Base-by-base conservation (phyloP, 106 monocot genomes). In the Dioscorea zingiberensis region DNA sequence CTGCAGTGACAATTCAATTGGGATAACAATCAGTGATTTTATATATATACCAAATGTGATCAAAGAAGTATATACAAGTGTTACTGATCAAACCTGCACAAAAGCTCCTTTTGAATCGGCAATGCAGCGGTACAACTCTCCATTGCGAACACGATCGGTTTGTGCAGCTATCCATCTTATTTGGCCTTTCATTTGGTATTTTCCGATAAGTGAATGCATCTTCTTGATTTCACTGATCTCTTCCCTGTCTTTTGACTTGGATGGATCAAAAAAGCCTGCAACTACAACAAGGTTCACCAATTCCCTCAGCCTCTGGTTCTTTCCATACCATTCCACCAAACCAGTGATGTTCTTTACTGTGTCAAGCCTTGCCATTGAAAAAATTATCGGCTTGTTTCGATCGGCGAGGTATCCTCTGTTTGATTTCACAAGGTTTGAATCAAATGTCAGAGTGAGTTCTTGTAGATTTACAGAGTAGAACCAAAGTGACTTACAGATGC, bases 351-450 rank as follows among this genome's bases (percentile, higher is more conserved):
- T 97, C 85, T 97, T 97, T 74, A 97, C 88, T 0, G 80, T 85
- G 67, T 97, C 95, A 0, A 97, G 88, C 71, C 95, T 88, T 28
- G 95, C 91, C 95, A 97, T 97, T 4, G 95, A 97, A 77, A 97
- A 97, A 59, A 97, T 81, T 67, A 97, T 86, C 9, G 95, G 95
- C 62, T 92, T 97, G 59, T 74, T 84, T 69, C 68, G 85, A 63
- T 97, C 88, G 16, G 65, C 71, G 1, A 97, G 83, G 61, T 55
- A 75, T 30, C 95, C 88, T 59, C 91, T 97, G 83, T 65, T 66
- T 46, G 25, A 44, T 26, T 64, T 60, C 26, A 30, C 45, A 65
- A 66, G 27, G 7, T 11, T 15, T 48, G 49, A 58, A 47, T 54
- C 18, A 55, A 23, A 28, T 16, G 56, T 56, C 11, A 30, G 26